Percentiles rank a stretch among this genome's conserved stretches.
These are phyloP conservation scores for Cicer pinnatifidum DNA, from an alignment of 306 rosid species.

Conservation along the genomic window DNA sequence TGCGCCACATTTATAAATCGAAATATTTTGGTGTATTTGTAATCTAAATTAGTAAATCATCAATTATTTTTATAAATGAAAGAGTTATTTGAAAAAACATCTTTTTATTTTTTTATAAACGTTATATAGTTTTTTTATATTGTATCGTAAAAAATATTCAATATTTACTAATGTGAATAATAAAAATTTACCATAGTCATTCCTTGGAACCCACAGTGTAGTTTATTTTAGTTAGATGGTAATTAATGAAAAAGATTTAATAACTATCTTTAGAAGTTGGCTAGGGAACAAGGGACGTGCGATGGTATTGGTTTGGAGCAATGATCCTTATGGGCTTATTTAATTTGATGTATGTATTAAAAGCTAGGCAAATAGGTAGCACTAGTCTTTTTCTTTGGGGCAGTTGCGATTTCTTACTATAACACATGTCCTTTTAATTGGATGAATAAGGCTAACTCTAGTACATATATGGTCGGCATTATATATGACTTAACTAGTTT, in stretches of 20 bases:
- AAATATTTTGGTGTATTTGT: too few relatives aligned
- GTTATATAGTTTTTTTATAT: too few relatives aligned
- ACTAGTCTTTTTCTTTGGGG: slow-evolving; percentile 45
- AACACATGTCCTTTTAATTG: slow-evolving; percentile 31
- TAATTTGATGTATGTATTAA: slow-evolving; percentile 39
- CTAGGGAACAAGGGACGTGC: slow-evolving; percentile 36
- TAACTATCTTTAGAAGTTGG: slow-evolving; percentile 43
- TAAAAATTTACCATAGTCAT: too few relatives aligned
- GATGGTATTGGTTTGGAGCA: slow-evolving; percentile 17
- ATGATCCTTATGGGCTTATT: slow-evolving; percentile 34
- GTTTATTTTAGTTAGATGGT: neutral
- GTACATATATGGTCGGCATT: slow-evolving; percentile 31
- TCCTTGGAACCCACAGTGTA: too few relatives aligned
- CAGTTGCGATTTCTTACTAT: slow-evolving; percentile 20
- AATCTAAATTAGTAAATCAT: too few relatives aligned
- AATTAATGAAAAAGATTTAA: slow-evolving; percentile 34
- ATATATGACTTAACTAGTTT: slow-evolving; percentile 5
- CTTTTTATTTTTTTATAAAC: too few relatives aligned
- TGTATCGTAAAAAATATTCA: too few relatives aligned
- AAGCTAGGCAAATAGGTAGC: slow-evolving; percentile 48
- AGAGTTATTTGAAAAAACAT: too few relatives aligned
- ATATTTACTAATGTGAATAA: too few relatives aligned
- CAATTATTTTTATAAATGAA: too few relatives aligned
- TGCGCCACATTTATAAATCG: too few relatives aligned
- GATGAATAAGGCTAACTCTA: neutral